Percentiles rank a stretch among this genome's conserved stretches.
These are phyloP conservation scores for Cercis canadensis DNA, from an alignment of 306 rosid species.

Conservation along the genomic window DNA sequence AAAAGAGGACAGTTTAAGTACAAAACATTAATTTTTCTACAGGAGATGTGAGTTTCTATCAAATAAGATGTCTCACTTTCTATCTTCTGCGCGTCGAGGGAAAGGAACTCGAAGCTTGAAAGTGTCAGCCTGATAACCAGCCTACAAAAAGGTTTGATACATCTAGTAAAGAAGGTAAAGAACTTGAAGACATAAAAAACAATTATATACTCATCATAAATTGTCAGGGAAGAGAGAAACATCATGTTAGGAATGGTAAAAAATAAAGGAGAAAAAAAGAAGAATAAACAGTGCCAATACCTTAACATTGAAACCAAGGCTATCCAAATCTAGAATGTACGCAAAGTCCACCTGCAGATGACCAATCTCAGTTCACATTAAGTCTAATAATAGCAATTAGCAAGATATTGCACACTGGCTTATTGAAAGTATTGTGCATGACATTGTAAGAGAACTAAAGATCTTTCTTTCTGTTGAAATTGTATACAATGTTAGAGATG, in stretches of 20 bases:
- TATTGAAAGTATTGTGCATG: slow-evolving; percentile 21
- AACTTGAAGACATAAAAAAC: slow-evolving; percentile 10
- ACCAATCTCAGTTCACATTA: slow-evolving; percentile 33
- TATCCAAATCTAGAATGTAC: slow-evolving; percentile 86
- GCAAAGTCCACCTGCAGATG: slow-evolving; percentile 86
- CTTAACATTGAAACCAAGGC: slow-evolving; percentile 92
- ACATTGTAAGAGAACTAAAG: slow-evolving; percentile 5
- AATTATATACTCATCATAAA: slow-evolving; percentile 25
- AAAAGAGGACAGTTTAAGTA: slow-evolving; percentile 16
- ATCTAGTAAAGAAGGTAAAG: not conserved
- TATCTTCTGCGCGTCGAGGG: slow-evolving; percentile 82
- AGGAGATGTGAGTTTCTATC: slow-evolving; percentile 21
- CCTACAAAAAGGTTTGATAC: slow-evolving; percentile 46
- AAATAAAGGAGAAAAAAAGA: slow-evolving; percentile 3
- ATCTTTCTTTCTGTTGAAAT: slow-evolving; percentile 18
- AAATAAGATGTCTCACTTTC: slow-evolving; percentile 72
- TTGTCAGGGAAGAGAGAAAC: slow-evolving; percentile 22
- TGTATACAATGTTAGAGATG: slow-evolving; percentile 9
- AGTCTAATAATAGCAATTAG: not conserved
- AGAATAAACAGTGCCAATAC: slow-evolving; percentile 42
- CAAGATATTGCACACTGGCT: slow-evolving; percentile 26
- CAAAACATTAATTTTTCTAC: not conserved
- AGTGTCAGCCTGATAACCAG: slow-evolving; percentile 67
- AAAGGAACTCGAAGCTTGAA: slow-evolving; percentile 95
- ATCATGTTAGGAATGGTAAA: not conserved